phyloP scores from a whole-genome alignment of 2,329 filamentous ascomycete genomes.

The Ophiosphaerella herpotricha region DNA sequence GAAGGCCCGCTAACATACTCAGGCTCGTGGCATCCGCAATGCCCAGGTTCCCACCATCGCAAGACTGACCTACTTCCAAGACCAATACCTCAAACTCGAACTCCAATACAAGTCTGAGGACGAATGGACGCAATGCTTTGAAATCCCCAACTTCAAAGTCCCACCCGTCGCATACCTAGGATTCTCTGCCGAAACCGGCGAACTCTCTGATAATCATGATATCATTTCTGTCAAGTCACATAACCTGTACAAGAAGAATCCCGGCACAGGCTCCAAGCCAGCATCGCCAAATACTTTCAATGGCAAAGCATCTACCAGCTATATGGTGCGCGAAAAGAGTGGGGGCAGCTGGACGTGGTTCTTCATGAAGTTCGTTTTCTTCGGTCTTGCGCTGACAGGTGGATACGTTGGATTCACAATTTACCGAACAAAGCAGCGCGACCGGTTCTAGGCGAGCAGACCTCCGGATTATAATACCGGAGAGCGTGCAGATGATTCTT shows the following conservation, averaged over 20 bases:
- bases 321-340: slow-evolving; percentile 54
- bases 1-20: slow-evolving; percentile 11
- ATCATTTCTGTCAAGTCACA: slow-evolving; percentile 84
- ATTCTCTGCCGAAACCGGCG: slow-evolving; percentile 85
- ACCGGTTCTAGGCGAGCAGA: slow-evolving; percentile 49
- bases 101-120: slow-evolving; percentile 91
- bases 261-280: slow-evolving; percentile 20
- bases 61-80: slow-evolving; percentile 92
- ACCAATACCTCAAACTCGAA: slow-evolving; percentile 87
- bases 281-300: slow-evolving; percentile 17
- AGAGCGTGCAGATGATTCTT: not conserved
- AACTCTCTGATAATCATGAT: slow-evolving; percentile 97
- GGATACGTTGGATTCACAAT: slow-evolving; percentile 85
- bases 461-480: not conserved
- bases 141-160: slow-evolving; percentile 69
- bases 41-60: slow-evolving; percentile 76
- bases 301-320: slow-evolving; percentile 15
- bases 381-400: slow-evolving; percentile 71
- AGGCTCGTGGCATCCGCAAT: slow-evolving; percentile 85
- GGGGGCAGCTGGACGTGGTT: slow-evolving; percentile 69
- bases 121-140: slow-evolving; percentile 90
- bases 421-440: slow-evolving; percentile 67
- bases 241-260: slow-evolving; percentile 76
- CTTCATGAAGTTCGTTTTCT: slow-evolving; percentile 81
- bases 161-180: slow-evolving; percentile 71